Evolutionary conservation across 2,329 filamentous ascomycete species (phyloP).

Genomic region (Didymella segeticola): DNA sequence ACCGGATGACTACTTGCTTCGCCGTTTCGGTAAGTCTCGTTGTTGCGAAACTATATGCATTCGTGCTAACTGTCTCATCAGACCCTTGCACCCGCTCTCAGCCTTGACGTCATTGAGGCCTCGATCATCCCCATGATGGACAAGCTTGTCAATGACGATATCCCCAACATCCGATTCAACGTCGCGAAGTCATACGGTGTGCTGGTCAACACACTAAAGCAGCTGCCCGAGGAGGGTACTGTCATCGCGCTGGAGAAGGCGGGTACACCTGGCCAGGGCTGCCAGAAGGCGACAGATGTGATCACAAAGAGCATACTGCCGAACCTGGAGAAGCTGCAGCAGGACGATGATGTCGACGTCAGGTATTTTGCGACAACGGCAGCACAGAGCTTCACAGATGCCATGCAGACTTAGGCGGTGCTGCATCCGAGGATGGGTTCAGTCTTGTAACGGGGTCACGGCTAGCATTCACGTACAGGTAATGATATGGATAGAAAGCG

Average conservation of each 20-base stretch:
- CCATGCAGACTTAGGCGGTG: conserved; percentile 48
- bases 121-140: conserved; percentile 96
- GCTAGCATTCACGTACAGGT: conserved; percentile 42
- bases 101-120: conserved; percentile 88
- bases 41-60: not conserved
- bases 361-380: conserved; percentile 96
- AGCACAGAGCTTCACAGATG: conserved; percentile 60
- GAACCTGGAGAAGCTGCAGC: conserved; percentile 91
- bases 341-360: conserved; percentile 97
- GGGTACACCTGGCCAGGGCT: conserved; percentile 64
- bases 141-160: conserved; percentile 90
- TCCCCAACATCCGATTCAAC: conserved; percentile 99
- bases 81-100: conserved; percentile 93
- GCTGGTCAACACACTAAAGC: conserved; percentile 88
- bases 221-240: conserved; percentile 87
- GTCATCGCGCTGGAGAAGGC: conserved; percentile 85
- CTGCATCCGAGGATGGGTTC: conserved; percentile 8
- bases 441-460: conserved; percentile 32
- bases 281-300: conserved; percentile 75
- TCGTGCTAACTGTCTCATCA: conserved; percentile 59
- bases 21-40: conserved; percentile 83
- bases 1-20: conserved; percentile 99
- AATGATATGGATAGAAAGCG: conserved; percentile 27
- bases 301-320: conserved; percentile 88
- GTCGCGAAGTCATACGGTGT: conserved; percentile 97